Base-by-base conservation (phyloP, 2,329 filamentous ascomycete species). In the Daldinia sp. region DNA sequence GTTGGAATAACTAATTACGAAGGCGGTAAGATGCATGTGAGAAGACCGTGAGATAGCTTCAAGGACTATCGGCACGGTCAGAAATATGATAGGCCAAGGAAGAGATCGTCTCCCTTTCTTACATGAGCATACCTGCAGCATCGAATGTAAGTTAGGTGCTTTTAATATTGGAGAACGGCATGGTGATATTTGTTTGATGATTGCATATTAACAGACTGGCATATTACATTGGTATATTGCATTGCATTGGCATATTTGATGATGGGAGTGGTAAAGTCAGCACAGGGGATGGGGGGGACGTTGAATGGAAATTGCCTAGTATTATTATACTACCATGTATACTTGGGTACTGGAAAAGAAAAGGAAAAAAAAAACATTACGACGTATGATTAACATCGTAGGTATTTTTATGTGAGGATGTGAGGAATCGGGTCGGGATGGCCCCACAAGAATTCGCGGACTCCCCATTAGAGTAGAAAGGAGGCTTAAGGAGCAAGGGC, bases 401-500 rank as follows among this genome's bases (percentile, higher is more conserved):
- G 4, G 42, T 46, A 33, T 33, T 33, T 33, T 33, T 7, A 35
- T 10, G 33, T 35, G 33, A 35, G 33, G 33, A 35, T 54, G 18
- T 54, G 33, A 54, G 28, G 54, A 42, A 42, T 57, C 23, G 54
- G 54, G 37, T 39, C 53, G 37, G 37, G 20, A 30, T 56, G 20
- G 35, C 18, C 54, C 50, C 50, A 55, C 51, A 33, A 56, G 20
- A 28, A 62, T 62, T 55, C 26, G 28, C 56, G 28, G 41, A 48
- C 10, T 50, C 23, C 20, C 39, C 26, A 42, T 44, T 33, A 46
- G 51, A 44, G 30, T 33, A 46, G 51, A 44, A 42, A 57, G 54
- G 54, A 57, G 30, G 26, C 37, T 57, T 57, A 20, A 57, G 23
- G 51, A 23, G 51, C 51, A 54, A 54, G 51, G 53, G 53, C 53